Evolutionary conservation across 2,329 filamentous ascomycete species (phyloP).

Genomic region (Cadophora malorum): DNA sequence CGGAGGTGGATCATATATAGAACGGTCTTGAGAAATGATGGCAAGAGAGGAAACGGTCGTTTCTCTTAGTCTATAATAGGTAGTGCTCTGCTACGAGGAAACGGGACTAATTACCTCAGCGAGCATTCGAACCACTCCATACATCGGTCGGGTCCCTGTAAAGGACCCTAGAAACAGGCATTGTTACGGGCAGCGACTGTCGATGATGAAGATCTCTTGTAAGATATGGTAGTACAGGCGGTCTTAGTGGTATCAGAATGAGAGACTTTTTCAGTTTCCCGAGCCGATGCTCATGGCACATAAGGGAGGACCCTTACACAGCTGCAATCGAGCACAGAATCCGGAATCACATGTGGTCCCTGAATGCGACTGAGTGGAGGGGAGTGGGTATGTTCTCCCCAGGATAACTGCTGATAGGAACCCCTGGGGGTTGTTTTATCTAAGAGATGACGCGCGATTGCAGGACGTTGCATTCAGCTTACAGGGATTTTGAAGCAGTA

Average conservation of each 20-base stretch:
- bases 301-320: not conserved
- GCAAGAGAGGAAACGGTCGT: conserved; percentile 5
- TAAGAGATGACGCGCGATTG: conserved; percentile 14
- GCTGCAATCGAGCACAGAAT: conserved; percentile 6
- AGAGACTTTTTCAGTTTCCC: not conserved
- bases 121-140: not conserved
- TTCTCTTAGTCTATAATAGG: conserved; percentile 8
- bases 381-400: not conserved
- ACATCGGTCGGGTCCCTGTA: not conserved
- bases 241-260: conserved; percentile 16
- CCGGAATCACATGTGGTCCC: conserved; percentile 5
- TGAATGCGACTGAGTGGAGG: conserved; percentile 3
- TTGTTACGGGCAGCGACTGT: not conserved
- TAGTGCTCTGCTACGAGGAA: not conserved
- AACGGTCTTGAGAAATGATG: conserved; percentile 3
- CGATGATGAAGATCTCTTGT: conserved; percentile 11
- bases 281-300: not conserved
- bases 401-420: conserved; percentile 8
- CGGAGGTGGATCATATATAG: conserved; percentile 7
- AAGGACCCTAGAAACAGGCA: not conserved
- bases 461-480: not conserved
- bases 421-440: conserved; percentile 3
- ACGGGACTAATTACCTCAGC: conserved; percentile 16
- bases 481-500: not conserved
- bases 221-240: not conserved